Evolutionary conservation across 768 basidiomycete species (phyloP), one percentile per base, ranked within the genome.

Genomic region (Tulasnella sp.): DNA sequence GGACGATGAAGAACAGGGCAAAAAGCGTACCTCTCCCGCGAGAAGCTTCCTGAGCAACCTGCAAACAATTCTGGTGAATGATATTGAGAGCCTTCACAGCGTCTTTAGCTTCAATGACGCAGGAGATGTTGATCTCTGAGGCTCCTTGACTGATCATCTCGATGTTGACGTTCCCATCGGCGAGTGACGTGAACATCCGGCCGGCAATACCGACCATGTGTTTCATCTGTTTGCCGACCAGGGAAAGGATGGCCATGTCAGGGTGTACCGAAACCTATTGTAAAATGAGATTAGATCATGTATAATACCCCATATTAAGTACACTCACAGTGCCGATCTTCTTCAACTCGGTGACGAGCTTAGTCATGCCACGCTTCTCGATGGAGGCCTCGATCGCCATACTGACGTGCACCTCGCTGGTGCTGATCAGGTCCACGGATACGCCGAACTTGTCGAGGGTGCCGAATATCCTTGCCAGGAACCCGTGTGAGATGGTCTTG

Each of bases 61-160:
- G 93, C 85, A 97, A 86, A 86, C 96, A 97, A 81, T 92, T 93
- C 84, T 95, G 94, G 85, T 99, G 97, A 69, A 98, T 98, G 83
- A 99, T 86, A 85, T 98, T 98, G 78, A 98, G 89, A 31, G 97
- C 97, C 86, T 97, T 98, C 84, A 94, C 89, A 2, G 96, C 92
- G 84, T 98, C 96, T 80, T 91, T 89, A 40, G 89, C 90, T 69
- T 93, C 91, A 82, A 99, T 98, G 74, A 99, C 97, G 84, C 96
- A 96, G 14, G 94, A 95, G 83, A 96, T 96, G 83, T 97, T 98
- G 85, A 97, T 97, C 88, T 98, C 96, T 85, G 93, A 96, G 75
- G 96, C 95, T 31, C 97, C 98, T 84, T 99, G 98, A 81, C 92
- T 93, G 86, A 99, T 98, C 97, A 99, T 99, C 88, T 99, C 97